Evolutionary conservation across 2,329 filamentous ascomycete genomes (phyloP), one percentile per base, ranked within the genome.

Genomic region (Alternaria dauci): DNA sequence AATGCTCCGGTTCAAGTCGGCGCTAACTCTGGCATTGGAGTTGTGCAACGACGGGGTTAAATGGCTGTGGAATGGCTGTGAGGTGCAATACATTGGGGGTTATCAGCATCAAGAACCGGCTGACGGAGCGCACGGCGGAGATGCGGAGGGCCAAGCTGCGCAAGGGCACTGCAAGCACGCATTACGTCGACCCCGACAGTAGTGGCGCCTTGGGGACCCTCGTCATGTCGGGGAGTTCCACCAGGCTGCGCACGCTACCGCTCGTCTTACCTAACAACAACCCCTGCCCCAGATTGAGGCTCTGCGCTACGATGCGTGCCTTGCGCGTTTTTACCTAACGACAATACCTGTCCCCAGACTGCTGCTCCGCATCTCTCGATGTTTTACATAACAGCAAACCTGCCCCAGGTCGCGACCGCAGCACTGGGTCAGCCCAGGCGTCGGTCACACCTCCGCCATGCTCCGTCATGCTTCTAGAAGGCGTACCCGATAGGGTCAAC

Each of bases 91-190:
- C 54, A 80, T 84, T 34, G 82, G 82, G 82, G 12, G 68, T 86
- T 5, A 80, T 79, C 39, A 81, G 81, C 12, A 73, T 87, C 51
- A 82, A 81, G 47, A 79, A 81, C 46, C 81, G 80, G 52, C 64
- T 87, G 7, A 72, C 78, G 36, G 80, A 82, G 71, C 75, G 78
- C 58, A 81, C 77, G 65, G 79, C 80, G 55, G 84, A 88, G 73
- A 83, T 81, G 63, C 77, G 83, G 61, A 79, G 86, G 62, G 80
- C 84, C 62, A 80, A 77, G 58, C 75, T 89, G 46, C 82, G 86
- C 64, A 80, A 81, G 59, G 85, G 81, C 57, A 89, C 88, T 69
- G 83, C 83, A 2, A 73, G 73, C 18, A 76, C 78, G 57, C 78
- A 80, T 68, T 79, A 74, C 55, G 69, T 75, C 14, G 74, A 76